These are phyloP conservation scores for Beta macrorhiza DNA, from an alignment of 179 eudicot genomes.

Conservation along the genomic window DNA sequence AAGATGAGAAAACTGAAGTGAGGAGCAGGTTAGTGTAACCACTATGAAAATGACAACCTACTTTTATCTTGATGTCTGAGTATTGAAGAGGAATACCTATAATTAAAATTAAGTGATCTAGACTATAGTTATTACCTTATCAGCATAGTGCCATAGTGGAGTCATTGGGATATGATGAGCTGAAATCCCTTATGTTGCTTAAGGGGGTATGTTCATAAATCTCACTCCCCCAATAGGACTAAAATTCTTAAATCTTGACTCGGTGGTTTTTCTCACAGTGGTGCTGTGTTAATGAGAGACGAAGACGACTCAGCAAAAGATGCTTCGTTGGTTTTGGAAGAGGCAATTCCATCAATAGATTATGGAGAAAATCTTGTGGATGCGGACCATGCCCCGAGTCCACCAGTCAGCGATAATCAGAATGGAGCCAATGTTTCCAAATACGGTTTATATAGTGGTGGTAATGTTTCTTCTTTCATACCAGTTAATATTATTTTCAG, in stretches of 20 bases:
- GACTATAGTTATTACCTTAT: background rate
- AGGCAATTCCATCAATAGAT: constrained; percentile 21
- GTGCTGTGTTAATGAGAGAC: constrained; percentile 34
- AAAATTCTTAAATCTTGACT: background rate
- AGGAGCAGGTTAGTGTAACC: background rate
- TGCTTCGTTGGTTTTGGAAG: constrained; percentile 31
- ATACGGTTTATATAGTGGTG: constrained; percentile 25
- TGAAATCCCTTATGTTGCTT: background rate
- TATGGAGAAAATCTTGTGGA: constrained; percentile 32
- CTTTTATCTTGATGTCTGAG: background rate
- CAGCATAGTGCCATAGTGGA: background rate
- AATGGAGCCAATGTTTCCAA: constrained; percentile 24
- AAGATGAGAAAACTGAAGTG: background rate
- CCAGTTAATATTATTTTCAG: background rate
- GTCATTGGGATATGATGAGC: background rate
- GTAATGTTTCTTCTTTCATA: constrained; percentile 20
- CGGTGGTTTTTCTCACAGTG: constrained; percentile 36
- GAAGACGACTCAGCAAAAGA: constrained; percentile 29
- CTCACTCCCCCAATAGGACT: background rate
- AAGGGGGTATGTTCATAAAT: background rate
- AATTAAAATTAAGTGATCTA: background rate
- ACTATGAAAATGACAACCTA: background rate
- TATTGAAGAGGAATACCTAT: background rate
- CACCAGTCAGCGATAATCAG: constrained; percentile 29
- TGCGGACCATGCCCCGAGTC: constrained; percentile 32